phyloP scores from a whole-genome alignment of 176 grass and related monocot species.

The Oryza rufipogon region DNA sequence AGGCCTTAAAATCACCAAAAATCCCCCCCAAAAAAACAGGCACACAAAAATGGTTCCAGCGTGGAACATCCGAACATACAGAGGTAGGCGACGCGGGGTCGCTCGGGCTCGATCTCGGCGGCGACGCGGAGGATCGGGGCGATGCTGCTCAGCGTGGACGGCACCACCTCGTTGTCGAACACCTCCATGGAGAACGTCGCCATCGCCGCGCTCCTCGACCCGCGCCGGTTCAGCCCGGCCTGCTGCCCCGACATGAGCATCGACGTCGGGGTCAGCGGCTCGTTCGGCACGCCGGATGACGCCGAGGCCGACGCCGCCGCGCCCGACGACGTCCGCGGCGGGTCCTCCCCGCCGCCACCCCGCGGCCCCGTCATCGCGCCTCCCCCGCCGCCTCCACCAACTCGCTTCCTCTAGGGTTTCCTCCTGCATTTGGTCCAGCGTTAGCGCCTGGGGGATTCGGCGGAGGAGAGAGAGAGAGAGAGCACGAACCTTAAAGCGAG shows the following conservation, averaged over 20 bases:
- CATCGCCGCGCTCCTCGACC: constrained; percentile 74
- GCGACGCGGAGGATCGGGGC: constrained; percentile 90
- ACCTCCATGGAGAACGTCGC: constrained; percentile 94
- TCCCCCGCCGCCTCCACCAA: constrained; percentile 21
- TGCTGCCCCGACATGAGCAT: constrained; percentile 37
- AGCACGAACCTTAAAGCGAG: constrained; percentile 35
- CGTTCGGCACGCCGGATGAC: neutral
- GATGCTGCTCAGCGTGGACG: constrained; percentile 77
- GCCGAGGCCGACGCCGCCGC: neutral
- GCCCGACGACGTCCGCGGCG: constrained; percentile 16
- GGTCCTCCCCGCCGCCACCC: constrained; percentile 35
- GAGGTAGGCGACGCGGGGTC: constrained; percentile 88
- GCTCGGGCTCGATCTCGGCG: constrained; percentile 83
- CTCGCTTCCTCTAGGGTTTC: constrained; percentile 14
- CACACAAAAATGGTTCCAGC: neutral
- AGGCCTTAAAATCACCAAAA: neutral
- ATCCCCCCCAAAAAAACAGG: neutral
- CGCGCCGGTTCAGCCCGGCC: constrained; percentile 55
- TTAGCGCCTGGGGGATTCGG: constrained; percentile 26
- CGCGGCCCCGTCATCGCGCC: constrained; percentile 41
- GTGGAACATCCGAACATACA: constrained; percentile 45
- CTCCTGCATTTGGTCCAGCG: constrained; percentile 32
- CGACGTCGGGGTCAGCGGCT: constrained; percentile 29
- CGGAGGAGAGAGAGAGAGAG: neutral
- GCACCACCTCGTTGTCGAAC: constrained; percentile 94